Conservation (phyloP, 2,329 filamentous ascomycete species). For the Cladobotryum protrusum region DNA sequence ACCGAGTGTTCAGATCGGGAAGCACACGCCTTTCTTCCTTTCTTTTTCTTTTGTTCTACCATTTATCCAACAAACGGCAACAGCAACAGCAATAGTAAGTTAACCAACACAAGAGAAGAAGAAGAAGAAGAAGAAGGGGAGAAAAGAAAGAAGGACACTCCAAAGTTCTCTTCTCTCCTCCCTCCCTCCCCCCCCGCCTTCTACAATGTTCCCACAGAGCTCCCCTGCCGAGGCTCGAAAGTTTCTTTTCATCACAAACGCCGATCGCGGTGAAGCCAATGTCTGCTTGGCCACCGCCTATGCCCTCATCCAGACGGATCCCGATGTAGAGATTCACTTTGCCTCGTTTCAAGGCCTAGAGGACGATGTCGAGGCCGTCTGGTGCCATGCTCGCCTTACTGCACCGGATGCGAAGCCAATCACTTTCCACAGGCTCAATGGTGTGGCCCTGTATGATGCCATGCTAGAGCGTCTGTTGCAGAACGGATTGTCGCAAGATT, state of each 20-base stretch:
- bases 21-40: no score
- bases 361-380: conserved; percentile 8
- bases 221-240: conserved; percentile 2
- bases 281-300: conserved; percentile 37
- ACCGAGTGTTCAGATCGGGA: no score
- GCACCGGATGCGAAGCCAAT: conserved; percentile 16
- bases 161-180: no score
- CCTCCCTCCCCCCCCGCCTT: no score
- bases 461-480: conserved; percentile 1
- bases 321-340: conserved; percentile 36
- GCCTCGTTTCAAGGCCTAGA: conserved; percentile 35
- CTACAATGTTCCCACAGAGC: no score
- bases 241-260: conserved; percentile 38
- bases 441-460: conserved; percentile 13
- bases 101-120: no score
- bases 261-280: conserved; percentile 41
- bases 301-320: conserved; percentile 29
- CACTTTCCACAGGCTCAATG: conserved; percentile 22
- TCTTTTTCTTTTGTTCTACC: no score
- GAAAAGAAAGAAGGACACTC: no score
- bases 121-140: no score
- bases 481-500: background rate
- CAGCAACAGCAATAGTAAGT: no score
- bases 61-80: no score
- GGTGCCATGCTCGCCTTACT: conserved; percentile 3